Base-by-base conservation (phyloP, 306 rosid genomes). In the Dalbergia oliveri region DNA sequence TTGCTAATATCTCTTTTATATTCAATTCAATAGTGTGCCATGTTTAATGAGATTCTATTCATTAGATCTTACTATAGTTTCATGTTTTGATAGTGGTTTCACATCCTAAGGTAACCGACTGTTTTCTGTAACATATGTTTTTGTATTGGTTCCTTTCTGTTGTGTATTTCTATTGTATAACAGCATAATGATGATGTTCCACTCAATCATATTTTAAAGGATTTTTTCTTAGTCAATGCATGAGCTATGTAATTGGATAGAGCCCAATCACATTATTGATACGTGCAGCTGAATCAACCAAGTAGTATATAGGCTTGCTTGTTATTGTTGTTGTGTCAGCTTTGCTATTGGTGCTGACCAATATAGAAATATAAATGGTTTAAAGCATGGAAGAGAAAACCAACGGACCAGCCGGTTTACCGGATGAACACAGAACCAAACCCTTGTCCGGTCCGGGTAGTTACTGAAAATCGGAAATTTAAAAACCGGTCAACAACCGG, bases 321-420 rank as follows among this genome's bases (percentile, higher is more conserved):
- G 39, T 67, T 26, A 18, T 26, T 26, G 31, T 53, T 39, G 58
- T 66, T 73, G 57, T 67, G 31, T 47, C 31, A 79, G 34, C 16
- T 63, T 44, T 64, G 61, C 11, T 6, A 11, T 77, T 50, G 34
- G 43, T 50, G 60, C 80, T 57, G 18, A 56, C 58, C 19, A 41
- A 66, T 72, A 21, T 35, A 64, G 60, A 37, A 72, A 51, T 11
- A 53, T 59, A 44, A 78, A 56, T 68, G 68, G 75, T 60, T 56
- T 67, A 13, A 43, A n/a, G n/a, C n/a, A n/a, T n/a, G n/a, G n/a
- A n/a, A n/a, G n/a, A n/a, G n/a, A n/a, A n/a, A n/a, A n/a, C n/a
- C n/a, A n/a, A n/a, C n/a, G n/a, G n/a, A n/a, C n/a, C n/a, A n/a
- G n/a, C n/a, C n/a, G n/a, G n/a, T n/a, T n/a, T n/a, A n/a, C n/a